Percentiles rank a stretch among this genome's conserved stretches.
phyloP scores from a whole-genome alignment of 2,329 filamentous ascomycete genomes.

The Sclerotinia subarctica region DNA sequence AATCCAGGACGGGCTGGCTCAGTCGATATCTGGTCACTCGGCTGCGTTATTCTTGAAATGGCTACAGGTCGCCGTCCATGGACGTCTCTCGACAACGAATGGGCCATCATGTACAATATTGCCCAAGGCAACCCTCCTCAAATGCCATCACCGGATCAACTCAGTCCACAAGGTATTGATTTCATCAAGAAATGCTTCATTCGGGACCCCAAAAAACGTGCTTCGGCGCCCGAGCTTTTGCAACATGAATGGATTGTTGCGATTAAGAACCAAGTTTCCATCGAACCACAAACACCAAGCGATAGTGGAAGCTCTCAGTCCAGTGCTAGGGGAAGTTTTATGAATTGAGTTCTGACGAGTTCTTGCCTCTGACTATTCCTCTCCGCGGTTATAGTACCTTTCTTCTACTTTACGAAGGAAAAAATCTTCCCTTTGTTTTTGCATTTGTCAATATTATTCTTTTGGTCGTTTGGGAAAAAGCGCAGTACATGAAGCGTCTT shows the following conservation, averaged over 20 bases:
- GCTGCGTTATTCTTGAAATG: conserved; percentile 97
- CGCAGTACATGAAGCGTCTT: conserved; percentile 16
- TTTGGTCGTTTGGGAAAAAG: neutral
- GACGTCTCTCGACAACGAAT: conserved; percentile 96
- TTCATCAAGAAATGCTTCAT: conserved; percentile 86
- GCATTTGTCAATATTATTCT: neutral
- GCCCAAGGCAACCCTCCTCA: conserved; percentile 92
- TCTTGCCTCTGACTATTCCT: neutral
- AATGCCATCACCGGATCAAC: conserved; percentile 76
- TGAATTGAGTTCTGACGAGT: neutral
- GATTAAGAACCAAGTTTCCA: conserved; percentile 58
- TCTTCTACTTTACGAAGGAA: neutral
- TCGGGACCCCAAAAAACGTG: conserved; percentile 73
- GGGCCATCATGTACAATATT: conserved; percentile 99
- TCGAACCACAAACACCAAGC: conserved; percentile 62
- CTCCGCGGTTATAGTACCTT: neutral
- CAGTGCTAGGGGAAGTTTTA: conserved; percentile 30
- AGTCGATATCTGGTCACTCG: conserved; percentile 93
- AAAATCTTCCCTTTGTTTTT: neutral
- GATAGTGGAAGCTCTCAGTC: conserved; percentile 42
- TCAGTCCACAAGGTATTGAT: conserved; percentile 80
- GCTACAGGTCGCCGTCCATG: conserved; percentile 90
- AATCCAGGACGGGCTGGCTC: conserved; percentile 76
- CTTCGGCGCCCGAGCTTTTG: conserved; percentile 81
- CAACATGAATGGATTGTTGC: conserved; percentile 88